These are phyloP conservation scores for Fraxinus cuspidata DNA, from an alignment of 257 asterid species.

Conservation along the genomic window DNA sequence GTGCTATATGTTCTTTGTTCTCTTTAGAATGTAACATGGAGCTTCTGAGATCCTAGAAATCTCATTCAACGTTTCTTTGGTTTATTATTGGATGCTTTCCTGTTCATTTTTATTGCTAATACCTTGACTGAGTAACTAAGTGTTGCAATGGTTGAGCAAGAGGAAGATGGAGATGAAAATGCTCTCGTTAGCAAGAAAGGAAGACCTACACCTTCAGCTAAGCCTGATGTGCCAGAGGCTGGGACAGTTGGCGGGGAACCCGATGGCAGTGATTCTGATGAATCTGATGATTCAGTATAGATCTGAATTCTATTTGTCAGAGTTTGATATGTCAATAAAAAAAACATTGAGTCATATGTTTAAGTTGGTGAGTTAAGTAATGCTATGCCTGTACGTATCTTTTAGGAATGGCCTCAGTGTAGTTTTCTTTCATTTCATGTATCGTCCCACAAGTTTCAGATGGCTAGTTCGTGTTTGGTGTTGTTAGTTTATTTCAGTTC, in stretches of 20 bases:
- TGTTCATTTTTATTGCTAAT: background rate
- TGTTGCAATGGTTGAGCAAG: conserved; percentile 58
- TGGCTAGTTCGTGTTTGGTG: conserved; percentile 4
- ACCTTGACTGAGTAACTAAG: conserved; percentile 55
- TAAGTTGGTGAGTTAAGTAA: conserved; percentile 15
- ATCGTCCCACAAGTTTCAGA: conserved; percentile 10
- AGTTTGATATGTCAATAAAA: conserved; percentile 12
- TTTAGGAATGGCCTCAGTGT: background rate
- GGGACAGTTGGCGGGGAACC: conserved; percentile 67
- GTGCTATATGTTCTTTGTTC: background rate
- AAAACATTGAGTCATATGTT: background rate
- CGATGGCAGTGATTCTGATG: conserved; percentile 89
- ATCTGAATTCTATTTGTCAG: background rate
- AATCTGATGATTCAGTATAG: conserved; percentile 82
- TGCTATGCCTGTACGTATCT: conserved; percentile 3
- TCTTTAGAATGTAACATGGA: background rate
- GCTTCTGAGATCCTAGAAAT: background rate
- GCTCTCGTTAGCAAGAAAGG: conserved; percentile 60
- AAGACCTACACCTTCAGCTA: conserved; percentile 55
- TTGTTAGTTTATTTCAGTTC: conserved; percentile 3
- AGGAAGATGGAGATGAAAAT: conserved; percentile 62
- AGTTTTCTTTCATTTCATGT: background rate
- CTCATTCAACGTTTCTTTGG: background rate
- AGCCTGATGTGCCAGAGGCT: conserved; percentile 60
- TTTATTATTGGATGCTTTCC: background rate